A percentile compares a stretch with the other conserved stretches of the same genome.
phyloP scores from a whole-genome alignment of 2,329 filamentous ascomycete species.

The Botryotinia narcissicola region DNA sequence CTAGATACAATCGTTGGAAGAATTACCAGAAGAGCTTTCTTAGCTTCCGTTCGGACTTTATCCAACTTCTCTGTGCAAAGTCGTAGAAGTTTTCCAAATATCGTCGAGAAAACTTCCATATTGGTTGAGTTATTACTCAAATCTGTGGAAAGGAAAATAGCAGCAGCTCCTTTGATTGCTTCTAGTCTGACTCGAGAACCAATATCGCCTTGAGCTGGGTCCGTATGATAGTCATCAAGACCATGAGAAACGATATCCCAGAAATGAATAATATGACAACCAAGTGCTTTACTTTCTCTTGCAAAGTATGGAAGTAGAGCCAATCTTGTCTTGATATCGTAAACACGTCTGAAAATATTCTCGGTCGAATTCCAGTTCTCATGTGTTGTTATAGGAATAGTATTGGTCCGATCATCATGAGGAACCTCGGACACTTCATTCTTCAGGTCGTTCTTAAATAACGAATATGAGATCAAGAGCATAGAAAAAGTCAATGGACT shows the following conservation, averaged over 20 bases:
- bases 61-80: constrained; percentile 88
- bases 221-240: constrained; percentile 87
- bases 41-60: constrained; percentile 70
- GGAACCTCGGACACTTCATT: not conserved
- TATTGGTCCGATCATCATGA: constrained; percentile 15
- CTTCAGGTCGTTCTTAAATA: constrained; percentile 4
- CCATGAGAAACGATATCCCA: constrained; percentile 48
- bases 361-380: constrained; percentile 47
- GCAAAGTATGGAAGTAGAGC: constrained; percentile 56
- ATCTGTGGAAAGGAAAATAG: constrained; percentile 37
- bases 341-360: constrained; percentile 39
- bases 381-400: constrained; percentile 45
- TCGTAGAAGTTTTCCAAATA: constrained; percentile 48
- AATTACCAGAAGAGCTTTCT: constrained; percentile 47
- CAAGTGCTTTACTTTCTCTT: constrained; percentile 42
- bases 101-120: constrained; percentile 19
- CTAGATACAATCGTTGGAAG: constrained; percentile 35
- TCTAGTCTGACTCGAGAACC: constrained; percentile 82
- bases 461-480: constrained; percentile 37
- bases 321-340: constrained; percentile 51
- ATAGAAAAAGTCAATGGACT: constrained; percentile 48
- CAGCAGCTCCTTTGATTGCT: constrained; percentile 67
- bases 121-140: constrained; percentile 22
- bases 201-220: constrained; percentile 78
- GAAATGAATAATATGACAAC: constrained; percentile 23